Evolutionary conservation across 768 basidiomycete species (phyloP).

Genomic region (Guyanaporus albipodus): DNA sequence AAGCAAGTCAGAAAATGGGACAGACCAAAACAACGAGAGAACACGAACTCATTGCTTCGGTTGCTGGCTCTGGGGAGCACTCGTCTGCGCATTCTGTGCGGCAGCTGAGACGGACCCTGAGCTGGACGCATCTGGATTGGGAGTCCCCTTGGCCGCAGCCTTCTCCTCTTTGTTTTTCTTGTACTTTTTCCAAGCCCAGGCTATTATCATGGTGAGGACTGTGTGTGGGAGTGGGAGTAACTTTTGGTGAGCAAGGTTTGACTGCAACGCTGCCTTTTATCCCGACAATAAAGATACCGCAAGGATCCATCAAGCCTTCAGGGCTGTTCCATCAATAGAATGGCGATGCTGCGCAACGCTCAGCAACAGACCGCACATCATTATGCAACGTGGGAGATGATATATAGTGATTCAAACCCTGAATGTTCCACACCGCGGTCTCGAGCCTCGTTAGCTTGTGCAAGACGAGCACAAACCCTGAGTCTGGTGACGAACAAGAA

Average conservation of each 20-base stretch:
- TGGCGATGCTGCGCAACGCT: neutral
- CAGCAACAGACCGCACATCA: neutral
- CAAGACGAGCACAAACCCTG: too few species aligned
- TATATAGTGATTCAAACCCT: too few species aligned
- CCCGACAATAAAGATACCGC: neutral
- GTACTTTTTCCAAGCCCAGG: constrained; percentile 24
- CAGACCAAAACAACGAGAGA: neutral
- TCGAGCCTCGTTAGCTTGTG: too few species aligned
- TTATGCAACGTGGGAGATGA: too few species aligned
- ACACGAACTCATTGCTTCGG: constrained; percentile 12
- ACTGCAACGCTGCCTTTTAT: constrained; percentile 8
- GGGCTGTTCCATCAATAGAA: neutral
- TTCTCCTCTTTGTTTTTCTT: constrained; percentile 17
- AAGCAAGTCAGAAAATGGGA: neutral
- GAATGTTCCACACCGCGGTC: too few species aligned
- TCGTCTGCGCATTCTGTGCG: neutral
- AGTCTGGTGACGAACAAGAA: too few species aligned
- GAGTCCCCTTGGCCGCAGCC: neutral
- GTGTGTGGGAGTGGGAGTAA: neutral
- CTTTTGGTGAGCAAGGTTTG: neutral
- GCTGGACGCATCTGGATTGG: neutral
- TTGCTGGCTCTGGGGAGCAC: neutral
- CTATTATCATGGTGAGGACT: constrained; percentile 10
- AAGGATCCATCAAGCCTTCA: too few species aligned
- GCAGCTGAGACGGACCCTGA: neutral